A percentile compares a stretch with the other conserved stretches of the same genome.
Conservation (phyloP, 768 basidiomycete genomes). For the Suillus plorans region DNA sequence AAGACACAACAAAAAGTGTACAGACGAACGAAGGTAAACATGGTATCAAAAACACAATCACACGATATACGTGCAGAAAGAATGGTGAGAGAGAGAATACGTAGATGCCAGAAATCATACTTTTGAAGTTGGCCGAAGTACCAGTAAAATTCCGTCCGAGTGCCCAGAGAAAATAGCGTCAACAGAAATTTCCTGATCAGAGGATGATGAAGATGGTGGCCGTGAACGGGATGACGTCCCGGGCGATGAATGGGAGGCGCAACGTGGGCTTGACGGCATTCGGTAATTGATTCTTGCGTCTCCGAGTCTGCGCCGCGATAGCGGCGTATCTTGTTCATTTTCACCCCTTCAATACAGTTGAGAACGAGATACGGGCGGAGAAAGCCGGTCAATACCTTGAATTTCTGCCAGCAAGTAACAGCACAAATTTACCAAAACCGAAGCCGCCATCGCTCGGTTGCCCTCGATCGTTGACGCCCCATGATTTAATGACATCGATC, state of each 20-base stretch:
- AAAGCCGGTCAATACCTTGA: slow-evolving; percentile 38
- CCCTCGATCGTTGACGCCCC: slow-evolving; percentile 83
- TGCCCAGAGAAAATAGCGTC: slow-evolving; percentile 86
- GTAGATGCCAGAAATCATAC: not conserved
- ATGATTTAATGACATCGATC: slow-evolving; percentile 77
- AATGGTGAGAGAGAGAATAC: not conserved
- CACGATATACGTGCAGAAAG: not conserved
- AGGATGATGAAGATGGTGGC: slow-evolving; percentile 9
- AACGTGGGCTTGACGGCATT: slow-evolving; percentile 12
- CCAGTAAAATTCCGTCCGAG: slow-evolving; percentile 82
- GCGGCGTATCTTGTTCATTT: slow-evolving; percentile 24
- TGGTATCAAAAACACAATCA: not conserved
- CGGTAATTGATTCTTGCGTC: slow-evolving; percentile 19
- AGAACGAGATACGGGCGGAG: not conserved
- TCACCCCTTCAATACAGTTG: slow-evolving; percentile 20
- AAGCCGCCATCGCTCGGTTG: slow-evolving; percentile 85
- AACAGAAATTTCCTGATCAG: slow-evolving; percentile 47
- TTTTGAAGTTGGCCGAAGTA: slow-evolving; percentile 53
- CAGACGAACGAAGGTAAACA: not conserved
- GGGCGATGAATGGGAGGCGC: slow-evolving; percentile 3
- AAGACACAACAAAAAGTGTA: not conserved
- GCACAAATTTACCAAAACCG: slow-evolving; percentile 71
- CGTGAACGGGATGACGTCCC: slow-evolving; percentile 13
- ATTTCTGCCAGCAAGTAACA: slow-evolving; percentile 60
- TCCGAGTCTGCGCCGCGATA: slow-evolving; percentile 27